Base-by-base conservation (phyloP, 345 rosid species). In the Aquilaria yunnanensis region DNA sequence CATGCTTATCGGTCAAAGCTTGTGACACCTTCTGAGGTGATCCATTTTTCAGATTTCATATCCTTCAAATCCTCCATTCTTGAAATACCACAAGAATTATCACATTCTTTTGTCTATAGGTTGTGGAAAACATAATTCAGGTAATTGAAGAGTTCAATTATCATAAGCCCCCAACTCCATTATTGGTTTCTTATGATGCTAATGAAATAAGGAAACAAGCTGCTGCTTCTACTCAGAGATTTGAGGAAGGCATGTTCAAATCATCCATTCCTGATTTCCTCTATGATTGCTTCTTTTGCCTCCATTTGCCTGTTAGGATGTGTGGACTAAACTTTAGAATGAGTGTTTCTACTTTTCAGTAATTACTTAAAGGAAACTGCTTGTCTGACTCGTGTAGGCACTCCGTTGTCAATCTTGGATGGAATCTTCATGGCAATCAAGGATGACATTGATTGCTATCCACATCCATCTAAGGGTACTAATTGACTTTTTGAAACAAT, bases 401-500 rank as follows among this genome's bases (percentile, higher is more conserved):
- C 71, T 48, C 86, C 89, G n/a, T 63, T 90, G 65, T 90, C 93
- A 5, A 64, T 88, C 66, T 70, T 88, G 74, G 97, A 88, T 70
- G 97, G 97, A 45, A 78, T 88, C 74, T 88, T 90, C 69, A 74
- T 90, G 68, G 94, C 96, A 68, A 83, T 90, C 66, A 90, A 88
- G 77, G 97, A 90, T 64, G 97, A 90, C 67, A 90, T 90, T 62
- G 93, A 87, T 63, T 88, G 89, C 83, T 72, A 74, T 64, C 97
- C 97, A 6, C 77, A 84, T 72, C 76, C 82, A 50, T 62, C 92
- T 33, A 90, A 81, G 73, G 93, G 97, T 86, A 69, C 70, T 60
- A 56, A 63, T 3, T 60, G 32, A 52, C 29, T 31, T 10, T 31
- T 61, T 46, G 5, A 48, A 56, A 29, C 9, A 10, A 47, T 12